Evolutionary conservation across 306 rosid species (phyloP), one percentile per base, ranked within the genome.

Genomic region (Lotus japonicus): DNA sequence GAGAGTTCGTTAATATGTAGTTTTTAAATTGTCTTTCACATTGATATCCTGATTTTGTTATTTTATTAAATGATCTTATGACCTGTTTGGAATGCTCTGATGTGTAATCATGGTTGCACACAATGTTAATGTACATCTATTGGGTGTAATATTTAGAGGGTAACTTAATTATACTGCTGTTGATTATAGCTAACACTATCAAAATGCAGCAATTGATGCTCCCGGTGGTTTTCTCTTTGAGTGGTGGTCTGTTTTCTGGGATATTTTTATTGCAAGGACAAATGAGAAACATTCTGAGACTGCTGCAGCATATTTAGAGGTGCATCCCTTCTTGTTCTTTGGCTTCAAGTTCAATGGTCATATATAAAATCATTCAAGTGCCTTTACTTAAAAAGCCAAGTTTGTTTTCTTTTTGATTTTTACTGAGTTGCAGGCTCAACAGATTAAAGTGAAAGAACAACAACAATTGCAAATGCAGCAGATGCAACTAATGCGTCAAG

Each of bases 211-310:
- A 66, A 92, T 89, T 82, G 98, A 92, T 89, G 98, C 97, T 60
- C 98, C 97, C 53, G 95, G 97, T 26, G 98, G 98, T 38, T 92
- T 89, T 73, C 95, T 92, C 64, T 92, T 84, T 21, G 97, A 92
- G 83, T 92, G 96, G 98, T 92, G 98, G 98, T 92, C 95, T 82
- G 98, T 92, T 68, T 89, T 89, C 69, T 92, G 96, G 97, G 97
- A 92, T 76, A 89, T 89, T 74, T 89, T 92, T 64, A 92, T 89
- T 60, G 89, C 97, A 0, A 86, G 97, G 78, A 86, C 98, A 14
- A 92, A 92, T 14, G 97, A 92, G 63, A 89, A 89, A 77, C 98
- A 92, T 87, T 92, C 98, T 1, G 97, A 92, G 79, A 43, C 89
- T 54, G 98, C 98, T 63, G 95, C 95, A 17, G 88, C 87, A 11